Base-by-base conservation (phyloP, 768 basidiomycete species). In the Suillus variegatus region DNA sequence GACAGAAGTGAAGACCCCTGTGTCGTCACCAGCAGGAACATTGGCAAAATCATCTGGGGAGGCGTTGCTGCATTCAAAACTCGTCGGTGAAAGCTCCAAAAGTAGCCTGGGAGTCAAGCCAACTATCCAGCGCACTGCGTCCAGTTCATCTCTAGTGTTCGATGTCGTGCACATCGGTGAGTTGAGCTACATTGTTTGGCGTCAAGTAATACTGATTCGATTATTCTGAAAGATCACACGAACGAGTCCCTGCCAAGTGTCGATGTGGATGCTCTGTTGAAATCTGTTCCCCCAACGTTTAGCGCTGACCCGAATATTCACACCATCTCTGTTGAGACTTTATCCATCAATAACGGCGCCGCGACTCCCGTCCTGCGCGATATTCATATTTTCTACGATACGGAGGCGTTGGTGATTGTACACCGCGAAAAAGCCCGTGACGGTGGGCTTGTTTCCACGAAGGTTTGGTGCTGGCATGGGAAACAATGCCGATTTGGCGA, bases 401-500 rank as follows among this genome's bases (percentile, higher is more conserved):
- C 82, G 2, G 93, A 95, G 72, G 77, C 87, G 9, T 77, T 93
- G 22, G 86, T 84, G 1, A 81, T 94, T 60, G 80, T 94, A 16
- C 84, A 92, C 73, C 84, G 93, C 16, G 82, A 78, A 28, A 94
- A 93, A 74, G 84, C 84, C 0, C 86, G 79, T 63, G 78, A 82
- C n/a, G 87, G 76, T 41, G 88, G 90, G 14, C 80, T 94, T 18
- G 92, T 86, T 4, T 80, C 81, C 32, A 93, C 89, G 6, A 83
- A 81, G 25, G 83, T 94, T 20, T 94, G 92, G 92, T 85, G 84
- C 25, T 95, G 93, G 93, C 77, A 80, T 20, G 93, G 93, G 0
- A 85, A 82, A 62, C 79, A 79, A 46, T 81, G 84, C 55, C 78
- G 75, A 25, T 69, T 83, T 38, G 85, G 85, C 1, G 87, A 89